Evolutionary conservation across 2,329 filamentous ascomycete species (phyloP).

Genomic region (Mycogone perniciosa): DNA sequence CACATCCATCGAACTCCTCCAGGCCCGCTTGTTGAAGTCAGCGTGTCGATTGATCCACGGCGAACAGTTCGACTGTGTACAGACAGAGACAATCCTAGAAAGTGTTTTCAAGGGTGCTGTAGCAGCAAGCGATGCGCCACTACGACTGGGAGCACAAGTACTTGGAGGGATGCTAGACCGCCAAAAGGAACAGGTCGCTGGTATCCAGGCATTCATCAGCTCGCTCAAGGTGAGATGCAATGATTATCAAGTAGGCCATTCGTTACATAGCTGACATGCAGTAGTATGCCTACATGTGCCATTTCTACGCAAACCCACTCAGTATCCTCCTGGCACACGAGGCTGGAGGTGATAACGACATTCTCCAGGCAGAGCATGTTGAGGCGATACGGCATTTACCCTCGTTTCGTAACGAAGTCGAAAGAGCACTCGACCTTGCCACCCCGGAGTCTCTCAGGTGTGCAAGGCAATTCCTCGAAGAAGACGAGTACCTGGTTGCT

Average conservation of each 20-base stretch:
- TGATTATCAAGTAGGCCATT: background rate
- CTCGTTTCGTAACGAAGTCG: constrained; percentile 58
- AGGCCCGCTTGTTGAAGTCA: constrained; percentile 64
- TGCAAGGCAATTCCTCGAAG: constrained; percentile 47
- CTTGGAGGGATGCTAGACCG: constrained; percentile 60
- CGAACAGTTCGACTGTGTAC: constrained; percentile 69
- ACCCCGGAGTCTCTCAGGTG: constrained; percentile 38
- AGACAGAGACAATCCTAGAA: constrained; percentile 65
- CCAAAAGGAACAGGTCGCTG: constrained; percentile 71
- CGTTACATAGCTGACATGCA: background rate
- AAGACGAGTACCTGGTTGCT: constrained; percentile 48
- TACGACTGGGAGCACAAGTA: constrained; percentile 60
- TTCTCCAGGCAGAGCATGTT: constrained; percentile 53
- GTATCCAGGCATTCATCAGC: constrained; percentile 64
- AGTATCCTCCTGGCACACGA: constrained; percentile 51
- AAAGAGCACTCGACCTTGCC: constrained; percentile 39
- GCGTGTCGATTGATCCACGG: constrained; percentile 63
- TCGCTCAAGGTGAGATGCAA: constrained; percentile 53
- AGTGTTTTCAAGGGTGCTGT: constrained; percentile 63
- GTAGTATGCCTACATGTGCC: constrained; percentile 81
- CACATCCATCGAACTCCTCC: constrained; percentile 73
- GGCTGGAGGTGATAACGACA: constrained; percentile 19
- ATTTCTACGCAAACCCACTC: constrained; percentile 73
- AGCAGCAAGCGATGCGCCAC: constrained; percentile 45
- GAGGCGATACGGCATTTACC: constrained; percentile 61